Base-by-base conservation (phyloP, 352 stramenopile species). In the Phytophthora aleatoria region DNA sequence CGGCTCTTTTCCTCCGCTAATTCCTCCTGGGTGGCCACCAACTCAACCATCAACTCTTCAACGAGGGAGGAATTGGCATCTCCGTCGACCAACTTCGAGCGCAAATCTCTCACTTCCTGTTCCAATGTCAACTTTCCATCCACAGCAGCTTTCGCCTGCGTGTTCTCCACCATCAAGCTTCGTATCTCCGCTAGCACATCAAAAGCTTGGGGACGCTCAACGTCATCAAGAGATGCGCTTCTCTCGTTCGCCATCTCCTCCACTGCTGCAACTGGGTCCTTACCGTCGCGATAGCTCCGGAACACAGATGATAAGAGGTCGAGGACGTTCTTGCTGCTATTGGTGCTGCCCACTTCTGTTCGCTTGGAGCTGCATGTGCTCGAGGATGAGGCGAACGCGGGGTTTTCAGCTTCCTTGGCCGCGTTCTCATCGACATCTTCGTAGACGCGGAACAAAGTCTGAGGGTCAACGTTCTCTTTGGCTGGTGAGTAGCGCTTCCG, bases 391-490 rank as follows among this genome's bases (percentile, higher is more conserved):
- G 42, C 38, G 33, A 53, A 50, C 16, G 28, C 64, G 5, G 45
- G 57, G 13, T 63, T 52, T 41, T 72, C 55, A 28, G 33, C 42
- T 39, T 71, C 33, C 0, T 54, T 31, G 15, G 49, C 36, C 28
- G 41, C 39, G 30, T 33, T 49, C 4, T 70, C 35, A 11, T 69
- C 47, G 20, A 20, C 20, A 33, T 76, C 59, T 63, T 67, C 66
- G 27, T 66, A 54, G 5, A 71, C 57, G 8, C 62, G 44, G 20
- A 65, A 57, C 12, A 70, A 13, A n/a, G 57, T 60, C 57, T 85
- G 75, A 33, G 79, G 79, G 41, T 78, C 42, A 35, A 80, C 38
- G 49, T 89, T 91, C 49, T 84, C 74, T 67, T 89, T 89, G 8
- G 67, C 60, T 15, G 53, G 31, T 1, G 60, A 79, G n/a, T 61